A percentile compares a stretch with the other conserved stretches of the same genome.
These are phyloP conservation scores for Yamadazyma epiphylla DNA, from an alignment of 1,139 yeast genomes.

Conservation along the genomic window DNA sequence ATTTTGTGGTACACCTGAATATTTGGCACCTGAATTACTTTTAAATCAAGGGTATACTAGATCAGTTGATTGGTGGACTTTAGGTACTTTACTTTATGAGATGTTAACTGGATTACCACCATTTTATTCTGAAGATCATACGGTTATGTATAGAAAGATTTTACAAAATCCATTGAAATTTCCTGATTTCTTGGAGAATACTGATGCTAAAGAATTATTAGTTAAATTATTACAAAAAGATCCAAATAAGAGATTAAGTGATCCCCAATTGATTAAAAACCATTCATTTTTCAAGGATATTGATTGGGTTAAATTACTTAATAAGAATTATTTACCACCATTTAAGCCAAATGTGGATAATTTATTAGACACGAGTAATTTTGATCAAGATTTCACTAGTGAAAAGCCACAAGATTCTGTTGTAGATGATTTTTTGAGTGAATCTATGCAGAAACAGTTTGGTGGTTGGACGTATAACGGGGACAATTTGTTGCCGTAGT, in stretches of 20 bases:
- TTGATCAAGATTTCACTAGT: conserved; percentile 87
- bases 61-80: conserved; percentile 97
- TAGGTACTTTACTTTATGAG: conserved; percentile 88
- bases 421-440: conserved; percentile 85
- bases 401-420: conserved; percentile 95
- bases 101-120: conserved; percentile 98
- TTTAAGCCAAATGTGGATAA: conserved; percentile 89
- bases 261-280: conserved; percentile 78
- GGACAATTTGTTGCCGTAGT: conserved; percentile 24
- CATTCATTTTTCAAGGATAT: conserved; percentile 89
- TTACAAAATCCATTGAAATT: conserved; percentile 83
- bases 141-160: conserved; percentile 91
- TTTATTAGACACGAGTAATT: conserved; percentile 86
- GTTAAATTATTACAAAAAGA: conserved; percentile 78
- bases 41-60: conserved; percentile 92
- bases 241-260: conserved; percentile 75
- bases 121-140: conserved; percentile 91
- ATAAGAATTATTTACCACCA: conserved; percentile 92
- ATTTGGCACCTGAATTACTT: conserved; percentile 89
- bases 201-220: conserved; percentile 82
- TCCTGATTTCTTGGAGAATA: conserved; percentile 78
- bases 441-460: conserved; percentile 91
- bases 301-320: conserved; percentile 82
- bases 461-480: conserved; percentile 99
- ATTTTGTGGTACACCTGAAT: conserved; percentile 96